These are phyloP conservation scores for Sporothrix dimorphospora DNA, from an alignment of 2,329 filamentous ascomycete species.

Conservation along the genomic window DNA sequence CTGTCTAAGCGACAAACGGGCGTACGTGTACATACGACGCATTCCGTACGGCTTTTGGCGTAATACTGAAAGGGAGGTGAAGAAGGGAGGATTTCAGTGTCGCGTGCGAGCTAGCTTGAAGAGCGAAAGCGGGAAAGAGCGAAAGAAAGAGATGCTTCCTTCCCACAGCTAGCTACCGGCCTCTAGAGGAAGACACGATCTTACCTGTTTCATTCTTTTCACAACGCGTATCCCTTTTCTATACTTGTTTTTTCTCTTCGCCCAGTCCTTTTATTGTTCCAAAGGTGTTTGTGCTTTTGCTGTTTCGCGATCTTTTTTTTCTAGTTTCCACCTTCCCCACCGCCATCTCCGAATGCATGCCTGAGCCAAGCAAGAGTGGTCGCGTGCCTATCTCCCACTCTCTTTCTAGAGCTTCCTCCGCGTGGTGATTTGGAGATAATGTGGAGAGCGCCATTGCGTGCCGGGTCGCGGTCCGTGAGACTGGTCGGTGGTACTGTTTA, in stretches of 20 bases:
- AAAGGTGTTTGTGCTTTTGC: no score
- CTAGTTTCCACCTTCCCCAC: background rate
- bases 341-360: background rate
- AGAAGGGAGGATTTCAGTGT: background rate
- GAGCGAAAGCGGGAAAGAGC: background rate
- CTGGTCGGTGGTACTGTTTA: background rate
- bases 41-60: background rate
- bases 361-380: conserved; percentile 15
- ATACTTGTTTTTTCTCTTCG: background rate
- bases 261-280: background rate
- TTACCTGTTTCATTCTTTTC: background rate
- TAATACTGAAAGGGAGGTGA: background rate
- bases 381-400: background rate
- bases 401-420: background rate
- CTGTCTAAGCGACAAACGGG: background rate
- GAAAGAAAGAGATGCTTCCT: background rate
- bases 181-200: conserved; percentile 1
- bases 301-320: background rate
- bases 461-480: background rate
- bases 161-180: background rate
- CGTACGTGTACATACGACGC: background rate
- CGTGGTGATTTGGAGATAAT: conserved; percentile 2
- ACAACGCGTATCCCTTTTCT: background rate
- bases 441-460: conserved; percentile 11
- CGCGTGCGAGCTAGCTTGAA: background rate